Conservation (phyloP, 1,284 basidiomycete genomes). For the Leucoagaricus sp. region DNA sequence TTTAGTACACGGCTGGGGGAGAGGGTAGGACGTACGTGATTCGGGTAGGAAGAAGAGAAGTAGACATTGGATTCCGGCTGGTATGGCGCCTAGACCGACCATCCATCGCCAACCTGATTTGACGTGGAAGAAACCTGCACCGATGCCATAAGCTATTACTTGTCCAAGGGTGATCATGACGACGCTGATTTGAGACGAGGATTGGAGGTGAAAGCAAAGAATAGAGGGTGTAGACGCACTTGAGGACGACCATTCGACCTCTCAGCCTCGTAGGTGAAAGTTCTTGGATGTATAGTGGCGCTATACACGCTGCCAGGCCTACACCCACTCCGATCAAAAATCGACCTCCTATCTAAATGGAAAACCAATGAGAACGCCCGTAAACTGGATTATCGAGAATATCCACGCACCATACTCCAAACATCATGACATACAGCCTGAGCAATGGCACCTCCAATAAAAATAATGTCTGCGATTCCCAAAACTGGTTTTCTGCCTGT, state of each 20-base stretch:
- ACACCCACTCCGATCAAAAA: slow-evolving; percentile 75
- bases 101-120: slow-evolving; percentile 81
- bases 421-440: slow-evolving; percentile 71
- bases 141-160: slow-evolving; percentile 78
- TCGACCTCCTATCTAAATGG: slow-evolving; percentile 62
- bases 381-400: neutral
- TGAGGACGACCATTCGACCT: slow-evolving; percentile 75
- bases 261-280: slow-evolving; percentile 75
- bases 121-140: slow-evolving; percentile 68
- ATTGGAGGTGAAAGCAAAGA: neutral
- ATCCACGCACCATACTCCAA: slow-evolving; percentile 60
- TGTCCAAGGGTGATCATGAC: slow-evolving; percentile 73
- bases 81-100: slow-evolving; percentile 75
- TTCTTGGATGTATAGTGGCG: slow-evolving; percentile 84
- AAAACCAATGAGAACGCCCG: neutral
- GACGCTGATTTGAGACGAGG: slow-evolving; percentile 40
- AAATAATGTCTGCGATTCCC: slow-evolving; percentile 72
- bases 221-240: slow-evolving; percentile 31
- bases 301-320: slow-evolving; percentile 76
- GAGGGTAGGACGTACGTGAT: slow-evolving; percentile 53
- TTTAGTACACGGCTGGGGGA: neutral
- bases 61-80: slow-evolving; percentile 64
- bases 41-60: slow-evolving; percentile 73
- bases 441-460: slow-evolving; percentile 73
- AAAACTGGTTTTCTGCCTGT: slow-evolving; percentile 72